Evolutionary conservation across 768 basidiomycete genomes (phyloP).

Genomic region (Lepiota brunneoincarnata): DNA sequence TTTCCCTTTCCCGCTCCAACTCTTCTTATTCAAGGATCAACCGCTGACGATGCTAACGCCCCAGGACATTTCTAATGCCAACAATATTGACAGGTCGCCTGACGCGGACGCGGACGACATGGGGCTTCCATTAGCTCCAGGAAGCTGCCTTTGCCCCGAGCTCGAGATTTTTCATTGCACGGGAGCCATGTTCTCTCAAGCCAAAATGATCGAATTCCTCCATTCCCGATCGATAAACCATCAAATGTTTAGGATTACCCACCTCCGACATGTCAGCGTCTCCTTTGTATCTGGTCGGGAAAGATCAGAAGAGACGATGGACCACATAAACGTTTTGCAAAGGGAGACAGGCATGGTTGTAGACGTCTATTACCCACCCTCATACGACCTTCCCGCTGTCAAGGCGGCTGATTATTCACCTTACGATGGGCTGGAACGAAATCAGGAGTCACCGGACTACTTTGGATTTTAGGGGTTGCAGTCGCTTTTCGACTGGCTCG

Average conservation of each 20-base stretch:
- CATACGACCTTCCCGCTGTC: no score
- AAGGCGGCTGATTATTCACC: no score
- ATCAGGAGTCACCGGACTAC: no score
- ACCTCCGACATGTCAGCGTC: constrained; percentile 3
- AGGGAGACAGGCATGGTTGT: background rate
- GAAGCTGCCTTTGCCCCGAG: background rate
- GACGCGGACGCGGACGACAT: background rate
- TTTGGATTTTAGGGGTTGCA: no score
- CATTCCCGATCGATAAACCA: background rate
- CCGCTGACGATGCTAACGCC: background rate
- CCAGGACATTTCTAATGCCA: background rate
- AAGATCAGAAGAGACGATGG: background rate
- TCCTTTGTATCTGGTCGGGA: background rate
- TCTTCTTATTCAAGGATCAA: background rate
- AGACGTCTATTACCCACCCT: no score
- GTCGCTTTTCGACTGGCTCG: no score
- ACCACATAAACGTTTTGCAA: background rate
- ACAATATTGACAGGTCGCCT: background rate
- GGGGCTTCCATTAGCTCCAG: no score
- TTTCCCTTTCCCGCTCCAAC: background rate
- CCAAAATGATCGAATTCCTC: background rate
- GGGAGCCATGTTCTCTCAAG: background rate
- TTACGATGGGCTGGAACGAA: no score
- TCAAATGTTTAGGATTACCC: background rate
- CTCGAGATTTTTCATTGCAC: constrained; percentile 1